Conservation (phyloP, 768 basidiomycete species). For the Phanerodontia chrysosporium region DNA sequence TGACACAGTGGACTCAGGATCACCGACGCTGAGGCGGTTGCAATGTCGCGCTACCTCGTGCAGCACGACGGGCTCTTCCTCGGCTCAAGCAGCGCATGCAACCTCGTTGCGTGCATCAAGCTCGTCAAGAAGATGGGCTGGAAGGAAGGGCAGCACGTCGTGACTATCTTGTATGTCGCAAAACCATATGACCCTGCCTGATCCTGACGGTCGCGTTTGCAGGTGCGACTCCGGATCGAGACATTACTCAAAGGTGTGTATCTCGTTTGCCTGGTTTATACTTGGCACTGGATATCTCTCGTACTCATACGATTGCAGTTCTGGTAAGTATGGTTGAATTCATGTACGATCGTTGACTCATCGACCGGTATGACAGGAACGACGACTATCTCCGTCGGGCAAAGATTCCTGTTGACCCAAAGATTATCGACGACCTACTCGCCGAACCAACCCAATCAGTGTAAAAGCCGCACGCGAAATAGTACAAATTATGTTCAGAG, state of each 20-base stretch:
- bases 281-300: too few relatives aligned
- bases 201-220: not conserved
- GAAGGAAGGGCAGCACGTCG: constrained; percentile 65
- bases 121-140: constrained; percentile 68
- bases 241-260: constrained; percentile 85
- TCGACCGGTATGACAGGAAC: constrained; percentile 34
- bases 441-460: not conserved
- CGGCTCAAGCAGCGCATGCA: constrained; percentile 95
- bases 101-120: constrained; percentile 88
- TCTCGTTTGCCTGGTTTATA: too few relatives aligned
- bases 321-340: constrained; percentile 36
- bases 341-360: not conserved
- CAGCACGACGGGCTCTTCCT: constrained; percentile 89
- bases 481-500: not conserved
- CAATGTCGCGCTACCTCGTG: constrained; percentile 93
- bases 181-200: too few relatives aligned
- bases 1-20: constrained; percentile 46
- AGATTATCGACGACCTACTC: constrained; percentile 38
- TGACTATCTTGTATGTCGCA: constrained; percentile 74
- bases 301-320: constrained; percentile 30
- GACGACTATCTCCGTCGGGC: constrained; percentile 43
- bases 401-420: constrained; percentile 37
- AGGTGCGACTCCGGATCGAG: constrained; percentile 89
- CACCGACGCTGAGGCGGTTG: constrained; percentile 89
- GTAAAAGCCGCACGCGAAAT: not conserved